Evolutionary conservation across 1,139 yeast genomes (phyloP).

Genomic region (Kurtzmaniella quercitrusa): DNA sequence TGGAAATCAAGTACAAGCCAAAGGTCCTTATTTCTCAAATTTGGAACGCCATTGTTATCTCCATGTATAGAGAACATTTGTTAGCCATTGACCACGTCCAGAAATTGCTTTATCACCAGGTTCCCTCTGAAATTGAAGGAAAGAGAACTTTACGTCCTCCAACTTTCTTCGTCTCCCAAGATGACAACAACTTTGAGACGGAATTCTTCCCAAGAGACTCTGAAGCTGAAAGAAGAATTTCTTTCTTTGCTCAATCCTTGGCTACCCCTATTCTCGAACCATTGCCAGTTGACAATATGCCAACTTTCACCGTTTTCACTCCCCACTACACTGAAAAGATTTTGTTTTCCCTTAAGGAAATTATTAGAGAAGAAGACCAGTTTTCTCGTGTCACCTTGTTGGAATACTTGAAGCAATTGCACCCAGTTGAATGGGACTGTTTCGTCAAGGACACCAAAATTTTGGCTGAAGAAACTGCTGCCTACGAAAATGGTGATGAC

Average conservation of each 20-base stretch:
- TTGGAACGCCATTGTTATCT: conserved; percentile 97
- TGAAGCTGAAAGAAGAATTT: conserved; percentile 98
- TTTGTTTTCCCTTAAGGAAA: conserved; percentile 88
- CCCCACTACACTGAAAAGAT: conserved; percentile 99
- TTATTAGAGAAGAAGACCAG: conserved; percentile 98
- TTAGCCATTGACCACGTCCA: conserved; percentile 98
- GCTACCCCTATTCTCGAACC: conserved; percentile 99
- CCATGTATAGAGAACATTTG: conserved; percentile 97
- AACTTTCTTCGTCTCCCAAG: conserved; percentile 96
- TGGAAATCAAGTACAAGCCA: conserved; percentile 98
- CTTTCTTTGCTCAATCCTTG: conserved; percentile 97
- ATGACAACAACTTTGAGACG: conserved; percentile 89
- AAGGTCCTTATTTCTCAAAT: conserved; percentile 96
- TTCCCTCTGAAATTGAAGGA: conserved; percentile 95
- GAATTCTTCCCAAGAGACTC: conserved; percentile 96
- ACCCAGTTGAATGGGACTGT: conserved; percentile 99
- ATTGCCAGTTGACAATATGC: conserved; percentile 98
- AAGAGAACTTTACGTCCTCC: conserved; percentile 98
- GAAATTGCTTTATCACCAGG: conserved; percentile 94
- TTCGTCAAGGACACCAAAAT: conserved; percentile 98
- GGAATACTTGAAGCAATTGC: conserved; percentile 95
- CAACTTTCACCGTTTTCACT: conserved; percentile 94
- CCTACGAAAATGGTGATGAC: conserved; percentile 68
- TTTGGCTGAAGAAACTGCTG: conserved; percentile 95
- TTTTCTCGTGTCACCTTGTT: conserved; percentile 93